Conservation (phyloP, 805 yeast species). For the Alloascoidea africana region DNA sequence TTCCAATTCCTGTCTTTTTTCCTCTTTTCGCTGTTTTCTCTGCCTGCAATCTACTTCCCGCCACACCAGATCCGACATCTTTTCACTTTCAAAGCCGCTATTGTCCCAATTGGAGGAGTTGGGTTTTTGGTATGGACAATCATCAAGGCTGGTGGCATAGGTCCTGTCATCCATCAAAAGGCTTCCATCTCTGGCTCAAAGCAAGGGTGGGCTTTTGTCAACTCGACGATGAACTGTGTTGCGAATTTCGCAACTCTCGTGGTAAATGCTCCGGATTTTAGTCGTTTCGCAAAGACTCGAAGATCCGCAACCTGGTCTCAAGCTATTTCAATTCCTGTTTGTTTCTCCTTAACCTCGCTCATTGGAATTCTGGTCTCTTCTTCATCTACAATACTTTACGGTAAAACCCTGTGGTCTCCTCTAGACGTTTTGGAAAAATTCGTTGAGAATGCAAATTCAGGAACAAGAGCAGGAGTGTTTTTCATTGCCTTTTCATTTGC, state of each 20-base stretch:
- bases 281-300: conserved; percentile 60
- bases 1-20: conserved; percentile 65
- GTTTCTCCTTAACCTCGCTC: conserved; percentile 68
- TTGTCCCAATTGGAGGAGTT: conserved; percentile 74
- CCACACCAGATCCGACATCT: conserved; percentile 76
- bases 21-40: conserved; percentile 64
- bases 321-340: conserved; percentile 49
- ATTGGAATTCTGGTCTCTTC: conserved; percentile 79
- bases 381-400: conserved; percentile 54
- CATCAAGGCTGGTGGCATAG: conserved; percentile 66
- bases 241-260: conserved; percentile 86
- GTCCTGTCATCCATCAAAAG: conserved; percentile 48
- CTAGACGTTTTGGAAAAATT: conserved; percentile 57
- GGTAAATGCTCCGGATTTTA: conserved; percentile 79
- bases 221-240: conserved; percentile 62
- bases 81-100: conserved; percentile 66
- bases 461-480: conserved; percentile 71
- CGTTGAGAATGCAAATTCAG: conserved; percentile 34
- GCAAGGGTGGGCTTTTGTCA: conserved; percentile 73
- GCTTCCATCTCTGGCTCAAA: conserved; percentile 39
- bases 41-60: conserved; percentile 69
- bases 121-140: conserved; percentile 77
- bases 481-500: conserved; percentile 57
- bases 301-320: conserved; percentile 40
- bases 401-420: conserved; percentile 71